These are phyloP conservation scores for Cyberlindnera xishuangbannaensis DNA, from an alignment of 805 yeast species.

Conservation along the genomic window DNA sequence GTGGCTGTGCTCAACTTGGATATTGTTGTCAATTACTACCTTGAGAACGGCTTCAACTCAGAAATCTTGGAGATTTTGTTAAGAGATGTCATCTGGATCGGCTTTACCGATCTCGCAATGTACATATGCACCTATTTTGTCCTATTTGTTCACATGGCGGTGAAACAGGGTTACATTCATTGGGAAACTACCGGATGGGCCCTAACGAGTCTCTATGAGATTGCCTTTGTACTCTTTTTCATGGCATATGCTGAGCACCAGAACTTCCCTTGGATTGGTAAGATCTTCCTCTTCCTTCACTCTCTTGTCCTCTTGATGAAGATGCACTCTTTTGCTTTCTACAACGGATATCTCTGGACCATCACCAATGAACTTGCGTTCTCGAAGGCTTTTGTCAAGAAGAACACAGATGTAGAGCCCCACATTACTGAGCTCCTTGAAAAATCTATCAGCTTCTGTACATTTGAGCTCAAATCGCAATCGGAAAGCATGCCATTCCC, in stretches of 20 bases:
- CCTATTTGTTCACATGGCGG: constrained; percentile 50
- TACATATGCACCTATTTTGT: constrained; percentile 62
- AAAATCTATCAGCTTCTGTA: constrained; percentile 59
- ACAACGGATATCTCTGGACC: constrained; percentile 83
- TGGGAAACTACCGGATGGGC: constrained; percentile 69
- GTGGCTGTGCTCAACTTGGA: constrained; percentile 37
- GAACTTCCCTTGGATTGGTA: constrained; percentile 84
- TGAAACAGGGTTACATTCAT: constrained; percentile 37
- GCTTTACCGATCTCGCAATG: constrained; percentile 67
- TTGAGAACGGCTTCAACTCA: constrained; percentile 42
- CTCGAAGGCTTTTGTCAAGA: constrained; percentile 39
- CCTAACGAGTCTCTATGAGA: constrained; percentile 53
- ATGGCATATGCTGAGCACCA: constrained; percentile 48
- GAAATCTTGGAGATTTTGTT: constrained; percentile 53
- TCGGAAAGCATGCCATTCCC: constrained; percentile 55
- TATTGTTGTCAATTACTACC: constrained; percentile 47
- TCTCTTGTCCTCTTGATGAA: constrained; percentile 88
- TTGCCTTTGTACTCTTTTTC: constrained; percentile 46
- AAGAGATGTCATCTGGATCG: constrained; percentile 62
- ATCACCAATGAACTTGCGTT: constrained; percentile 48
- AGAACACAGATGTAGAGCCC: constrained; percentile 27
- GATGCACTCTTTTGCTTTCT: constrained; percentile 88
- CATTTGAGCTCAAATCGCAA: constrained; percentile 62
- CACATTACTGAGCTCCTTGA: constrained; percentile 27
- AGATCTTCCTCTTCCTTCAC: constrained; percentile 79